A percentile compares a stretch with the other conserved stretches of the same genome.
Conservation (phyloP, 306 rosid genomes). For the Purshia tridentata region DNA sequence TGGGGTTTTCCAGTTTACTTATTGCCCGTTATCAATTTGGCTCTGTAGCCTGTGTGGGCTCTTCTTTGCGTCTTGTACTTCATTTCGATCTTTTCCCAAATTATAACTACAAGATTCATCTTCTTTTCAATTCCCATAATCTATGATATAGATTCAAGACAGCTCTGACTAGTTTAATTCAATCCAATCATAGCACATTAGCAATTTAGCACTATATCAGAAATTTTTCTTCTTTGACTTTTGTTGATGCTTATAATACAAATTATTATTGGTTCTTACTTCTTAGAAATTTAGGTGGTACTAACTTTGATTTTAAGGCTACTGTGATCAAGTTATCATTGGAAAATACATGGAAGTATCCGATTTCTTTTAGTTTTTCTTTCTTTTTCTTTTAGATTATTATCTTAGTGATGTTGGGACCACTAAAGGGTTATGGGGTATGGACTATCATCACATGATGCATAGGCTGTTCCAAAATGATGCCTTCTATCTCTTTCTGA, state of each 20-base stretch:
- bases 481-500: slow-evolving; percentile 34
- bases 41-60: background rate
- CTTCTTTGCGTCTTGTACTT: too few species aligned
- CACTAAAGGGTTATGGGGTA: slow-evolving; percentile 34
- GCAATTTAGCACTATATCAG: background rate
- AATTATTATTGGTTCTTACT: slow-evolving; percentile 5
- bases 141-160: too few species aligned
- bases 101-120: background rate
- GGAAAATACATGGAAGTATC: background rate
- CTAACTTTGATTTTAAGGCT: background rate
- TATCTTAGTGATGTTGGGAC: slow-evolving; percentile 34
- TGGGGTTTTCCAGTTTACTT: background rate
- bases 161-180: too few species aligned
- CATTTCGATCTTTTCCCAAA: background rate
- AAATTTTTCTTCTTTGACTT: background rate
- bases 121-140: background rate
- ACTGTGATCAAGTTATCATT: background rate
- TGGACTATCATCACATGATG: slow-evolving; percentile 16
- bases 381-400: background rate
- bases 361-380: slow-evolving; percentile 5
- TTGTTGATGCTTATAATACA: slow-evolving; percentile 12
- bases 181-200: background rate
- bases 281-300: background rate
- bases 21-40: background rate
- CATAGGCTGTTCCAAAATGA: slow-evolving; percentile 33